These are phyloP conservation scores for Flaveria linearis DNA, from an alignment of 129 eudicot species.

Conservation along the genomic window DNA sequence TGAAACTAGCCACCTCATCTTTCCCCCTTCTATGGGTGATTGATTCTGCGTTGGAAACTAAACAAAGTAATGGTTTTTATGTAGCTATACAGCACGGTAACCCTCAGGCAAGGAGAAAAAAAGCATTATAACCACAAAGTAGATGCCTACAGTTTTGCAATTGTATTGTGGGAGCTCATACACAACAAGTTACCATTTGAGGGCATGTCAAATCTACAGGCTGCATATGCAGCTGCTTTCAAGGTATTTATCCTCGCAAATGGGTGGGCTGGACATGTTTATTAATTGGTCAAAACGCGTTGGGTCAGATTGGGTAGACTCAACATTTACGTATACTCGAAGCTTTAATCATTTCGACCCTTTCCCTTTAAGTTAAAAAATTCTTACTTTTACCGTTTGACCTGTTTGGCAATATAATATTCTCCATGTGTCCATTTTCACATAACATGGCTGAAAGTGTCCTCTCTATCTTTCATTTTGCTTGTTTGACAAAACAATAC, in stretches of 20 bases:
- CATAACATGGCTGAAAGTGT: background rate
- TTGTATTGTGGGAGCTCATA: conserved; percentile 88
- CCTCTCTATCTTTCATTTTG: background rate
- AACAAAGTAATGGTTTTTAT: background rate
- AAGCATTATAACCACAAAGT: conserved; percentile 85
- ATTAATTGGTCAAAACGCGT: conserved; percentile 6
- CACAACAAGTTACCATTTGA: conserved; percentile 78
- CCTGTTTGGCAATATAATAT: background rate
- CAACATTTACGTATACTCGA: background rate
- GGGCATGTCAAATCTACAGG: conserved; percentile 71
- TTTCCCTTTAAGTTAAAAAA: background rate
- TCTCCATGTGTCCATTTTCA: background rate
- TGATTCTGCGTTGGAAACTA: conserved; percentile 7
- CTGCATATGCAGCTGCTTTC: conserved; percentile 92
- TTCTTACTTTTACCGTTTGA: background rate
- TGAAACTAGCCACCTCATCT: no score
- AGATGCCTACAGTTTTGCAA: conserved; percentile 83
- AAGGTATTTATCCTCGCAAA: conserved; percentile 46
- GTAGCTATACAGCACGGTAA: conserved; percentile 90
- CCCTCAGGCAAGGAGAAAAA: conserved; percentile 81
- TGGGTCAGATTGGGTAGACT: background rate
- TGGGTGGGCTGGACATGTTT: background rate
- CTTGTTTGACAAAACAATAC: background rate
- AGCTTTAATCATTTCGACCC: background rate
- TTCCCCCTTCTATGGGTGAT: background rate